Base-by-base conservation (phyloP, 257 asterid genomes). In the Parsonsia alboflavescens region DNA sequence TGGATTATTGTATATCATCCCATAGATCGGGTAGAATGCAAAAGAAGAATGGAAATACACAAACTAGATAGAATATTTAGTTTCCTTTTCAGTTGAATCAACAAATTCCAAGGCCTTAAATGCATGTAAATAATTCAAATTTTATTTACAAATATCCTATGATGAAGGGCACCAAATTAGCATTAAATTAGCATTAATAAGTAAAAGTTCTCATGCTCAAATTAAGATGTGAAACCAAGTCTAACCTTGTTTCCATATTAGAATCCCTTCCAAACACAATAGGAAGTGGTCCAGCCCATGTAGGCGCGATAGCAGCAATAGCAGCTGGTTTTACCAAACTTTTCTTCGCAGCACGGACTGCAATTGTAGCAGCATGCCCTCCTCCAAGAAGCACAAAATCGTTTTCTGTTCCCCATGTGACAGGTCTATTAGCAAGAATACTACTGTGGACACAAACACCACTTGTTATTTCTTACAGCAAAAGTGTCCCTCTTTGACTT, bases 211-310 rank as follows among this genome's bases (percentile, higher is more conserved):
- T 16, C 33, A 19, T 15, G 15, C 30, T 54, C n/a, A 70, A 49
- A 28, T 24, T 12, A 63, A 30, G 61, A 33, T n/a, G 50, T 48
- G 24, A 70, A 30, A 21, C 71, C 24, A 73, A 33, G 50, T 52
- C 9, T 15, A 85, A 94, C 98, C 98, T 89, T 52, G 96, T 81
- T 75, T 89, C 97, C 97, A 92, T 94, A 62, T 72, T 89, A 61
- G 97, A 84, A 81, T 91, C 98, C 85, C 82, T 84, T 53, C 98
- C 97, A 77, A 94, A 94, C 56, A 90, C 97, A 44, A 92, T 90
- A 41, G 97, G 97, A 80, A 94, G 97, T 71, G 97, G 98, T 45
- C 97, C 98, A 17, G 97, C 94, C 98, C 98, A 94, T 71, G 98
- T 92, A 56, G 98, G 98, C 36, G 98, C 97, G 81, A 94, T 82